Conservation (phyloP, 23 red algal species). For the Chondrus crispus region DNA sequence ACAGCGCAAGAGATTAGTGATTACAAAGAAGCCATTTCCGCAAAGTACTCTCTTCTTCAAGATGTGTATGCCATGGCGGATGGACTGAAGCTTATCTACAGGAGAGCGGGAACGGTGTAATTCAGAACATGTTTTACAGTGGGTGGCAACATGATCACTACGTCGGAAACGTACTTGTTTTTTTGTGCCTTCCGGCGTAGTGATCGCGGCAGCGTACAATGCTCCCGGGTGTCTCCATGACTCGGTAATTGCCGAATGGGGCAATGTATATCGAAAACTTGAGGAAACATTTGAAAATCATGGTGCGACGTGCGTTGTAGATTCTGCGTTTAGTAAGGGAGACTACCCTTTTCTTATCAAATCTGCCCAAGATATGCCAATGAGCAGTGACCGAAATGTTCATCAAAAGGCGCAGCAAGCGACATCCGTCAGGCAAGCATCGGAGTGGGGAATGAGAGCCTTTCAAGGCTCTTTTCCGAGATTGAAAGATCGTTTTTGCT, state of each 20-base stretch:
- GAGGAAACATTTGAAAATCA: background rate
- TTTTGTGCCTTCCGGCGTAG: background rate
- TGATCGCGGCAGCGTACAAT: background rate
- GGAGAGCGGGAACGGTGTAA: background rate
- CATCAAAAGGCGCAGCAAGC: background rate
- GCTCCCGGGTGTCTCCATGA: background rate
- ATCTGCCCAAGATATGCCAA: background rate
- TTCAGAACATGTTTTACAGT: constrained; percentile 40
- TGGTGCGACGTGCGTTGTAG: background rate
- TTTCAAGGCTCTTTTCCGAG: background rate
- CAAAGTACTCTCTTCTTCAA: background rate
- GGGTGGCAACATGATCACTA: constrained; percentile 8
- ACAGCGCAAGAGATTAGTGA: background rate
- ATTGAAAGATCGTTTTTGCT: background rate
- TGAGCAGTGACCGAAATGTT: background rate
- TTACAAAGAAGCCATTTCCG: background rate
- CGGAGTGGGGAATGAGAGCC: background rate
- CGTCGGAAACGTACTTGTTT: background rate
- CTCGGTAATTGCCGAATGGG: background rate
- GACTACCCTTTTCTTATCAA: background rate
- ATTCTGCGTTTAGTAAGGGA: background rate
- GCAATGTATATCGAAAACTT: background rate
- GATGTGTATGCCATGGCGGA: background rate
- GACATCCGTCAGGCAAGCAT: background rate
- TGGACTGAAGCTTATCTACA: constrained; percentile 1